These are phyloP conservation scores for Monilinia fructigena DNA, from an alignment of 2,329 filamentous ascomycete species.

Conservation along the genomic window DNA sequence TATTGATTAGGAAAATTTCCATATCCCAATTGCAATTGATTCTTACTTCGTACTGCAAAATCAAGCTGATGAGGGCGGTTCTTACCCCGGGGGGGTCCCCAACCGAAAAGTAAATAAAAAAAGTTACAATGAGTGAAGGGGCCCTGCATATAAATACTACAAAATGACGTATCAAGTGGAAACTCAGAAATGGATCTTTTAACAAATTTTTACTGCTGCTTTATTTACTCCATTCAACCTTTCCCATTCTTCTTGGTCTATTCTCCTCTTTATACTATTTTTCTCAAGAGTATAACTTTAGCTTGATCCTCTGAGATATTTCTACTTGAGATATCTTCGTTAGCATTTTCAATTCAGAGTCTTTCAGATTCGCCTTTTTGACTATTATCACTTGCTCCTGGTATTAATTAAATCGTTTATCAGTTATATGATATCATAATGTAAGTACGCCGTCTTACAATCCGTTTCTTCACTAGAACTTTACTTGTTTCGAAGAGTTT, in stretches of 20 bases:
- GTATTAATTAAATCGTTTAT: neutral
- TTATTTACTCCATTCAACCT: neutral
- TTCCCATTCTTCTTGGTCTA: neutral
- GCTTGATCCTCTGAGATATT: neutral
- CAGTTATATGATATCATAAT: neutral
- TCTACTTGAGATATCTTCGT: neutral
- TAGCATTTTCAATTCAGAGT: neutral
- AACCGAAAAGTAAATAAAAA: neutral
- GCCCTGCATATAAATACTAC: neutral
- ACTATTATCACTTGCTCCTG: neutral
- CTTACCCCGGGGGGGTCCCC: neutral
- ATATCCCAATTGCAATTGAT: neutral
- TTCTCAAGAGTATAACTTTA: neutral
- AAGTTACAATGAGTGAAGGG: slow-evolving; percentile 5
- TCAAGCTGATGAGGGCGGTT: neutral
- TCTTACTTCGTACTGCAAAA: neutral
- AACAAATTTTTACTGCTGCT: neutral
- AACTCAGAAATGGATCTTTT: neutral
- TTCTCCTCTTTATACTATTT: neutral
- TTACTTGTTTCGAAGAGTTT: neutral
- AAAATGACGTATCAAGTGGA: slow-evolving; percentile 3
- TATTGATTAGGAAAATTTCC: neutral
- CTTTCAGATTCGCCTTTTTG: neutral
- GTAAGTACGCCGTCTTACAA: neutral
- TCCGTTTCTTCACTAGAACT: neutral